phyloP scores from a whole-genome alignment of 2,329 filamentous ascomycete species.

The Talaromyces albobiverticillius region DNA sequence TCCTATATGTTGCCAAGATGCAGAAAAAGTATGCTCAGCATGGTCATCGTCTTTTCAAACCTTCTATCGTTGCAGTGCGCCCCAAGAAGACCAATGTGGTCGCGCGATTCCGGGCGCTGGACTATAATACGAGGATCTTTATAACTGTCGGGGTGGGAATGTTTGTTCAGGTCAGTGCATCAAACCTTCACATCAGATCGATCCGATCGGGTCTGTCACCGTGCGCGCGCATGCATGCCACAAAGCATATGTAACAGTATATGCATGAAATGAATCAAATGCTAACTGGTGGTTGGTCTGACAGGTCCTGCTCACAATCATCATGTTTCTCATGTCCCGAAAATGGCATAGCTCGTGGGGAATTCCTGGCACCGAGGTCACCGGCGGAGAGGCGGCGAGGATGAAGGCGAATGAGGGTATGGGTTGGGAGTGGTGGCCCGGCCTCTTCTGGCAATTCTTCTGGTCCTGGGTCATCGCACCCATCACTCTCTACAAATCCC shows the following conservation, averaged over 20 bases:
- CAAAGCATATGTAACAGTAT: too few species aligned
- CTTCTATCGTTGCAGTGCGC: background rate
- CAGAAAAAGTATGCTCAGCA: background rate
- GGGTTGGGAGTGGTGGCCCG: background rate
- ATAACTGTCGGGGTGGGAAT: background rate
- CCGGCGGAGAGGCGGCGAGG: background rate
- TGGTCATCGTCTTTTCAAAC: background rate
- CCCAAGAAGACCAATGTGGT: background rate
- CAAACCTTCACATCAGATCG: background rate
- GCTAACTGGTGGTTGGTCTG: too few species aligned
- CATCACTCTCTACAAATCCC: background rate
- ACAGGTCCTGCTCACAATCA: background rate
- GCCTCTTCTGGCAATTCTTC: background rate
- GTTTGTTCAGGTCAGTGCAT: background rate
- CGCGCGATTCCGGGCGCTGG: background rate
- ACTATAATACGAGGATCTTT: background rate
- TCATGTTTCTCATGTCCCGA: background rate
- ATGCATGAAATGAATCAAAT: too few species aligned
- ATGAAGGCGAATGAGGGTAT: background rate
- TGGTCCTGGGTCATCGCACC: background rate
- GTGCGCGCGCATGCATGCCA: too few species aligned
- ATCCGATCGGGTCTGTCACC: background rate
- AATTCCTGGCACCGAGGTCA: background rate
- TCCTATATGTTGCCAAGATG: background rate
- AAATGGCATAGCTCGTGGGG: background rate